Percentiles rank a stretch among this genome's conserved stretches.
phyloP scores from a whole-genome alignment of 1,139 yeast species.

The Pichia terricola region DNA sequence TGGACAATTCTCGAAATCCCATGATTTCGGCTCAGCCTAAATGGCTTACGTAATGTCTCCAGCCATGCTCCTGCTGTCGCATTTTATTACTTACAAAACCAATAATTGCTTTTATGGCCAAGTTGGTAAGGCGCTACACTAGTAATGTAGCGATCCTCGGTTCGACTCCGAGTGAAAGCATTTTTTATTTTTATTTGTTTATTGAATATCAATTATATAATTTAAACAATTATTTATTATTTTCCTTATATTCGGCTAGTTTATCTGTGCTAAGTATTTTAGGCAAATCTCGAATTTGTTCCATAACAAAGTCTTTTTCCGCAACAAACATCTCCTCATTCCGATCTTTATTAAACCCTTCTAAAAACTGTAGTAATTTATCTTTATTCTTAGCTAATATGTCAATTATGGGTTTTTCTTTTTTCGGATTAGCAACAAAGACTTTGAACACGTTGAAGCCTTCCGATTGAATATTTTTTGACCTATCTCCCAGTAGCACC shows the following conservation, averaged over 20 bases:
- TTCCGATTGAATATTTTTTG: constrained; percentile 80
- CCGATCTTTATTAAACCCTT: constrained; percentile 51
- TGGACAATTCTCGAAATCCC: too few relatives aligned
- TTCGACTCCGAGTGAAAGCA: constrained; percentile 18
- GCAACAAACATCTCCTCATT: constrained; percentile 58
- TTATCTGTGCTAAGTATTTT: constrained; percentile 25
- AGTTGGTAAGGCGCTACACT: constrained; percentile 20
- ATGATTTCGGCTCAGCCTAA: too few relatives aligned
- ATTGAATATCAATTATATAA: too few relatives aligned
- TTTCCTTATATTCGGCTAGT: too few relatives aligned
- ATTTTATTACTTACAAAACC: too few relatives aligned
- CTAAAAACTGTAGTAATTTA: constrained; percentile 62
- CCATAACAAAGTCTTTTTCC: constrained; percentile 73
- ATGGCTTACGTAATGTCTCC: too few relatives aligned
- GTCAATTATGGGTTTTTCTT: constrained; percentile 69
- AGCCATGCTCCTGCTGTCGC: too few relatives aligned
- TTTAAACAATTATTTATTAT: too few relatives aligned
- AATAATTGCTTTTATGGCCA: constrained; percentile 15
- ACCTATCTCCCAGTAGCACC: constrained; percentile 80
- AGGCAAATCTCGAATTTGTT: constrained; percentile 65
- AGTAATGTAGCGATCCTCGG: constrained; percentile 19
- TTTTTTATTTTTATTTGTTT: neutral
- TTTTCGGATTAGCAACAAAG: constrained; percentile 90
- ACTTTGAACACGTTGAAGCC: constrained; percentile 90
- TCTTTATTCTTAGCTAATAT: constrained; percentile 75